Evolutionary conservation across 306 rosid genomes (phyloP), one percentile per base, ranked within the genome.

Genomic region (Quercus ilex): DNA sequence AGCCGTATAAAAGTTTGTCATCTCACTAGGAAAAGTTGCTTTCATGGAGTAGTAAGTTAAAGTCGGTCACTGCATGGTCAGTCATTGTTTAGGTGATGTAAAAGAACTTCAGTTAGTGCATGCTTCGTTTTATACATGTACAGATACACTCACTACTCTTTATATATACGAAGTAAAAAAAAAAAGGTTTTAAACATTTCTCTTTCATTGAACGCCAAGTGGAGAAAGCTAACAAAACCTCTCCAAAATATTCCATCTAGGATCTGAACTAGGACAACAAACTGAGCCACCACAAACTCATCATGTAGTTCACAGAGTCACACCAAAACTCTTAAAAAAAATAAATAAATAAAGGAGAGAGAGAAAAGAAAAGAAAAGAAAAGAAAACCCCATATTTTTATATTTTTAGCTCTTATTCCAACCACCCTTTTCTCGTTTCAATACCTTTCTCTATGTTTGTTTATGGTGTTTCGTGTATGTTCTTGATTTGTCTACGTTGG

Each of bases 401-500:
- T 67, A 83, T 79, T 83, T 87, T 76, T 87, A 65, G 68, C 82
- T 76, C 69, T 70, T 74, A 68, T 78, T 69, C 81, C 85, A 86
- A 81, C 84, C 60, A 80, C 79, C 56, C 41, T 73, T 62, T 76
- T 78, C 83, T 83, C 56, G 73, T 74, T 73, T 28, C 77, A 74
- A 41, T 77, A 77, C 83, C 73, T 46, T 78, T 80, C 74, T 79
- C 79, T 17, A 49, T 62, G 69, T 73, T 74, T 74, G 69, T 65
- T 80, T 71, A 23, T 85, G 76, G 81, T 87, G 86, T 81, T 83
- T 83, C 81, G 81, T 84, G 78, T 74, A 73, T 81, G 70, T 81
- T 86, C 89, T 90, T 81, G 80, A 78, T 83, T 87, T 89, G 87
- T 88, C 89, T 79, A 65, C 90, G 87, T 87, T 85, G 83, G 81